phyloP scores from a whole-genome alignment of 129 eudicot species.

The Deinandra increscens region DNA sequence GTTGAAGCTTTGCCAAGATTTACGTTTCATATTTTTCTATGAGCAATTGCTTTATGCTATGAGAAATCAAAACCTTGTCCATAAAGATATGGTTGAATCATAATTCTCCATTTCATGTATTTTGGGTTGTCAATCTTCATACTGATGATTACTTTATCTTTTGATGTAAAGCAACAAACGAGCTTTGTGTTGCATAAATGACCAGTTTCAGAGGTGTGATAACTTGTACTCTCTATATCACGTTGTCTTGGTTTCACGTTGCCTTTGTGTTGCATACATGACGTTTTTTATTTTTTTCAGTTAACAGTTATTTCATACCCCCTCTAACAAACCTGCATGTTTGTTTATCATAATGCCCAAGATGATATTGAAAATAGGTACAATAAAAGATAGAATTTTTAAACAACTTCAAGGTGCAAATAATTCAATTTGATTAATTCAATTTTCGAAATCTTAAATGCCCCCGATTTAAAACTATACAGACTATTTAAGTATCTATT shows the following conservation, averaged over 20 bases:
- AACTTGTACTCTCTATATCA: not conserved
- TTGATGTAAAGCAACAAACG: not conserved
- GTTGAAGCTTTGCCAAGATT: conserved; percentile 7
- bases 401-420: too few species aligned
- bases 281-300: too few species aligned
- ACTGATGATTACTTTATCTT: not conserved
- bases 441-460: too few species aligned
- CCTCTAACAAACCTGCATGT: too few species aligned
- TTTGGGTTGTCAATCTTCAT: not conserved
- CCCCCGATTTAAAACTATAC: too few species aligned
- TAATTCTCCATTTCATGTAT: conserved; percentile 7
- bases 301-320: too few species aligned
- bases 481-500: too few species aligned
- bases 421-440: too few species aligned
- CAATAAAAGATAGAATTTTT: too few species aligned
- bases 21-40: not conserved
- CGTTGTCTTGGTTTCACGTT: too few species aligned
- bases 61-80: conserved; percentile 30
- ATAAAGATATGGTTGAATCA: conserved; percentile 35
- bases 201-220: not conserved
- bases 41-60: conserved; percentile 17
- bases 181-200: not conserved
- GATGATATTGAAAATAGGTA: too few species aligned
- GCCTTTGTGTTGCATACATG: not conserved
- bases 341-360: too few species aligned